These are phyloP conservation scores for Sechiopsis laciniata DNA, from an alignment of 306 rosid genomes.

Conservation along the genomic window DNA sequence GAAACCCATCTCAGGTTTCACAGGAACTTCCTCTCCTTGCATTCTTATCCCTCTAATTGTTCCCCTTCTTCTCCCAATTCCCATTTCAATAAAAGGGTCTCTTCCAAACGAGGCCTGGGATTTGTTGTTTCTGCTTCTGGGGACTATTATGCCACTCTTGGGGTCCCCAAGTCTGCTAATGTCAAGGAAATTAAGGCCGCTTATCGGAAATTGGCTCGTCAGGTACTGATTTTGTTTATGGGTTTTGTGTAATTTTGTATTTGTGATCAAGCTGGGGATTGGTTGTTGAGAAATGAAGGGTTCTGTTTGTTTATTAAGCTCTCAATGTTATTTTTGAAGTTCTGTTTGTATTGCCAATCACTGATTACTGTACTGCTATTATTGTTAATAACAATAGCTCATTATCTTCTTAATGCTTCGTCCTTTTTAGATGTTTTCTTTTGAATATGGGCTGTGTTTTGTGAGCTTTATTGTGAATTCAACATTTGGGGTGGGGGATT, in stretches of 20 bases:
- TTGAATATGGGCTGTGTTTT: not conserved
- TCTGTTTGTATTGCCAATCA: not conserved
- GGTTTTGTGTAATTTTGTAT: not conserved
- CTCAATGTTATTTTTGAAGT: too few species aligned
- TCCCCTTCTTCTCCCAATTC: constrained; percentile 29
- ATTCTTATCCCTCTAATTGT: constrained; percentile 22
- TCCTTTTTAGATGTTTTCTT: not conserved
- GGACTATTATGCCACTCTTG: constrained; percentile 85
- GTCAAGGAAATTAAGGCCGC: constrained; percentile 86
- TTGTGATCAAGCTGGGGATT: constrained; percentile 1
- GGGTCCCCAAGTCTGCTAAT: constrained; percentile 69
- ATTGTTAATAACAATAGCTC: too few species aligned
- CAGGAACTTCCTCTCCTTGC: constrained; percentile 37
- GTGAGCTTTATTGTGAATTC: not conserved
- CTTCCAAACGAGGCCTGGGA: constrained; percentile 37
- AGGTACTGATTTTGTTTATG: constrained; percentile 48
- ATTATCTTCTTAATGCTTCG: not conserved
- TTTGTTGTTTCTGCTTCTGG: constrained; percentile 58
- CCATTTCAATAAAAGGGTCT: constrained; percentile 28
- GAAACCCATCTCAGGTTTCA: constrained; percentile 43
- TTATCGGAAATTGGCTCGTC: constrained; percentile 89
- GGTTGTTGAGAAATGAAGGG: not conserved
- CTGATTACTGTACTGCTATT: not conserved
- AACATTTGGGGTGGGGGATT: too few species aligned
- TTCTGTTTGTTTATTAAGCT: not conserved